Percentiles rank a stretch among this genome's conserved stretches.
Evolutionary conservation across 1,284 basidiomycete genomes (phyloP).

Genomic region (Ceratobasidium sp.): DNA sequence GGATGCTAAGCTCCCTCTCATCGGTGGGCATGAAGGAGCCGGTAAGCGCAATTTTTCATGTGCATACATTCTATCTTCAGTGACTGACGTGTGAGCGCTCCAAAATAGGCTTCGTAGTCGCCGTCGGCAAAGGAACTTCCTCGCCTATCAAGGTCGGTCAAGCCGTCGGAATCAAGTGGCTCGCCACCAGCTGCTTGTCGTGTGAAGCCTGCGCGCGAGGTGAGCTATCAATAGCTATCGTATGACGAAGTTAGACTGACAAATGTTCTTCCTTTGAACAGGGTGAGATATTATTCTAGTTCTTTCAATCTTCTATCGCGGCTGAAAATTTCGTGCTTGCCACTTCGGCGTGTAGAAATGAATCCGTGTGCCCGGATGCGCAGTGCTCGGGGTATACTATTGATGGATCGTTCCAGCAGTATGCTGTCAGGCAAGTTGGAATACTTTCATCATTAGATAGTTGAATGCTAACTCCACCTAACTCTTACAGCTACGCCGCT

Average conservation of each 20-base stretch:
- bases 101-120: slow-evolving; percentile 70
- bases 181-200: slow-evolving; percentile 72
- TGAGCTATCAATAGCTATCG: slow-evolving; percentile 69
- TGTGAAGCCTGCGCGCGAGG: slow-evolving; percentile 43
- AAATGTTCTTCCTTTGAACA: slow-evolving; percentile 63
- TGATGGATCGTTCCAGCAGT: slow-evolving; percentile 89
- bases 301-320: slow-evolving; percentile 11
- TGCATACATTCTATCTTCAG: slow-evolving; percentile 8
- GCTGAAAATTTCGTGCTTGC: neutral
- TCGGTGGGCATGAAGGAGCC: slow-evolving; percentile 89
- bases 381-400: slow-evolving; percentile 79
- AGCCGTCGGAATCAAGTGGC: slow-evolving; percentile 90
- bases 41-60: slow-evolving; percentile 57
- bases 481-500: slow-evolving; percentile 55
- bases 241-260: slow-evolving; percentile 73
- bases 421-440: slow-evolving; percentile 66
- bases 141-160: slow-evolving; percentile 77
- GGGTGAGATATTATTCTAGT: slow-evolving; percentile 47
- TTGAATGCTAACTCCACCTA: slow-evolving; percentile 47
- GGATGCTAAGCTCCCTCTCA: slow-evolving; percentile 73
- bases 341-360: slow-evolving; percentile 58
- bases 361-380: slow-evolving; percentile 66
- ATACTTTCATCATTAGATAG: neutral
- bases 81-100: neutral
- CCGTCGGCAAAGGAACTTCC: slow-evolving; percentile 75